Evolutionary conservation across 306 rosid species (phyloP).

Genomic region (Luffa acutangula): DNA sequence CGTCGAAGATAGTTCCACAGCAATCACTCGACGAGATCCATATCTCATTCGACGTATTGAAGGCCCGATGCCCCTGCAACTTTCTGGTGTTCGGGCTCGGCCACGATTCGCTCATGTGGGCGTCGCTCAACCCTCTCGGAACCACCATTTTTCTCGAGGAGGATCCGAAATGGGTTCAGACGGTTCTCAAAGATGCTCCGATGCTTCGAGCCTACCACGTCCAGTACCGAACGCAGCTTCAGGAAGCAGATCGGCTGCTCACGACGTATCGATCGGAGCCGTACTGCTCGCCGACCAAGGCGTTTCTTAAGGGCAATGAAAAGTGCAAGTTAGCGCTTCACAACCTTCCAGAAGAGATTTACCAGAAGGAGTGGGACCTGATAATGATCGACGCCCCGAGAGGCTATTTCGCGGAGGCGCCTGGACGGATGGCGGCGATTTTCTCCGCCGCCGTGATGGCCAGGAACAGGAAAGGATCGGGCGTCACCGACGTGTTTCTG

Average conservation of each 20-base stretch:
- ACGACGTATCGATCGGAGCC: slow-evolving; percentile 28
- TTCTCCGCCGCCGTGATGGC: slow-evolving; percentile 91
- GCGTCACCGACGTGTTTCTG: slow-evolving; percentile 73
- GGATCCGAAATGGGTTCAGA: slow-evolving; percentile 80
- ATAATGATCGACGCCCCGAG: slow-evolving; percentile 87
- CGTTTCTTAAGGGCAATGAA: slow-evolving; percentile 40
- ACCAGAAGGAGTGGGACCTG: slow-evolving; percentile 78
- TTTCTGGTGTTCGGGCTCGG: slow-evolving; percentile 87
- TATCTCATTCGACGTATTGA: slow-evolving; percentile 50
- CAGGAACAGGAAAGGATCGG: slow-evolving; percentile 47
- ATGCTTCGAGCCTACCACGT: slow-evolving; percentile 50
- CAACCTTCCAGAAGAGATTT: slow-evolving; percentile 58
- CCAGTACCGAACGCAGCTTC: slow-evolving; percentile 56
- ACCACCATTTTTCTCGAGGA: slow-evolving; percentile 77
- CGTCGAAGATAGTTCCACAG: slow-evolving; percentile 54
- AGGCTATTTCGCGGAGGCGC: slow-evolving; percentile 75
- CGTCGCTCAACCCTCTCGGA: slow-evolving; percentile 69
- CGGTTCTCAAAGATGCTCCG: slow-evolving; percentile 54
- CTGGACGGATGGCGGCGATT: slow-evolving; percentile 85
- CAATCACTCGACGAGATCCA: slow-evolving; percentile 59
- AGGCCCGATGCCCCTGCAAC: slow-evolving; percentile 41
- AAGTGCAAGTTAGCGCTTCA: slow-evolving; percentile 54
- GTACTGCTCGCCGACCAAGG: slow-evolving; percentile 29
- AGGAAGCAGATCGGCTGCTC: slow-evolving; percentile 39
- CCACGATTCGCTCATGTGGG: slow-evolving; percentile 94